A percentile compares a stretch with the other conserved stretches of the same genome.
Conservation (phyloP, 2,329 filamentous ascomycete species). For the Xylariaceae sp. region DNA sequence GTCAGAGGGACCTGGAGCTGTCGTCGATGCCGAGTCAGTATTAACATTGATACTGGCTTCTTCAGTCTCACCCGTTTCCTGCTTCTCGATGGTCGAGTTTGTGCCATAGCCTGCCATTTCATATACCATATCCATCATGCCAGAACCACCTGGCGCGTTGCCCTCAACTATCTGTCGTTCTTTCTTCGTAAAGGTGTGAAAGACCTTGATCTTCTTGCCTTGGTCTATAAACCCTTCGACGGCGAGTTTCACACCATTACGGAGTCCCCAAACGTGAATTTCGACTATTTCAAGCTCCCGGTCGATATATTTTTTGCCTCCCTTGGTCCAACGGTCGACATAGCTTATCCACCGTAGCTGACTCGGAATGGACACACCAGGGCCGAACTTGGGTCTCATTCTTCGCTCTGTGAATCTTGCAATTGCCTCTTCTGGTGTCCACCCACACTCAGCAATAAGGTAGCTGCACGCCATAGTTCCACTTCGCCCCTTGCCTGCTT, state of each 20-base stretch:
- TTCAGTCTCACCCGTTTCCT: slow-evolving; percentile 46
- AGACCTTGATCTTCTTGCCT: slow-evolving; percentile 81
- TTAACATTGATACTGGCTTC: slow-evolving; percentile 20
- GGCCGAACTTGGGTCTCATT: slow-evolving; percentile 88
- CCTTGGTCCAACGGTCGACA: slow-evolving; percentile 81
- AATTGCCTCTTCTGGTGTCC: slow-evolving; percentile 59
- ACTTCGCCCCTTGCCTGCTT: slow-evolving; percentile 92
- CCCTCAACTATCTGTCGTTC: slow-evolving; percentile 75
- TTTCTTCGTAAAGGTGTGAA: slow-evolving; percentile 77
- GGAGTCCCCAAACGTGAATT: slow-evolving; percentile 86
- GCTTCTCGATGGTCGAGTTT: slow-evolving; percentile 38
- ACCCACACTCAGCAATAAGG: slow-evolving; percentile 82
- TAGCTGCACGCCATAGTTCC: slow-evolving; percentile 89
- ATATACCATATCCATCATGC: slow-evolving; percentile 58
- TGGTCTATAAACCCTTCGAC: slow-evolving; percentile 88
- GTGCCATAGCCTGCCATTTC: slow-evolving; percentile 55
- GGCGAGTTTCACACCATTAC: slow-evolving; percentile 85
- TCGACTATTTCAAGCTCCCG: slow-evolving; percentile 84
- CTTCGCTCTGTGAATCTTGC: slow-evolving; percentile 74
- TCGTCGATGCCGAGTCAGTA: slow-evolving; percentile 6
- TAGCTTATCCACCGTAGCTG: slow-evolving; percentile 89
- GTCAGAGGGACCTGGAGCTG: slow-evolving; percentile 20
- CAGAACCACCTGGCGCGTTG: slow-evolving; percentile 55
- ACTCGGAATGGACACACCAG: slow-evolving; percentile 90
- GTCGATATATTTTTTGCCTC: slow-evolving; percentile 81